Percentiles rank a stretch among this genome's conserved stretches.
These are phyloP conservation scores for Albugo candida DNA, from an alignment of 352 stramenopile genomes.

Conservation along the genomic window DNA sequence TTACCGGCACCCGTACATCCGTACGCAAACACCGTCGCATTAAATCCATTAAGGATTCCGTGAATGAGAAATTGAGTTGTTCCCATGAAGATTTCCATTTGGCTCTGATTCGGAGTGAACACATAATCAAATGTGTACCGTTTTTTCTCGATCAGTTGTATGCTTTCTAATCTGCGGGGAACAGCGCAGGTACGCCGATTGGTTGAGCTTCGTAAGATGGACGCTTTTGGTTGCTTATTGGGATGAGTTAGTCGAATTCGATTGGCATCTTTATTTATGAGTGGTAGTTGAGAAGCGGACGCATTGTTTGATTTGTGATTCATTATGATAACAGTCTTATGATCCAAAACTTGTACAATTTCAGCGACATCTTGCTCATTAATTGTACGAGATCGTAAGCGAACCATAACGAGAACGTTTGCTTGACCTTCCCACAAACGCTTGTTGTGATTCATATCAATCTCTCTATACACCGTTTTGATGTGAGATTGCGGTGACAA, in stretches of 20 bases:
- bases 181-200: too few species aligned
- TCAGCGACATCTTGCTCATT: conserved; percentile 48
- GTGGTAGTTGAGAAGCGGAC: conserved; percentile 16
- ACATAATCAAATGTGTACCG: conserved; percentile 82
- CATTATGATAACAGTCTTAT: conserved; percentile 71
- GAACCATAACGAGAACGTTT: conserved; percentile 80
- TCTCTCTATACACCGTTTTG: conserved; percentile 17
- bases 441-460: conserved; percentile 31
- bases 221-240: too few species aligned
- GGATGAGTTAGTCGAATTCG: conserved; percentile 9
- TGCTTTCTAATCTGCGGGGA: too few species aligned
- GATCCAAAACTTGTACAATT: conserved; percentile 71
- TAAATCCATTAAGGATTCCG: conserved; percentile 74
- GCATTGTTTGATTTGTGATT: conserved; percentile 14
- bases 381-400: conserved; percentile 54
- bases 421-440: conserved; percentile 75
- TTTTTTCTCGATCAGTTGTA: conserved; percentile 23
- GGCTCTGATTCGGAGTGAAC: conserved; percentile 40
- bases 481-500: background rate
- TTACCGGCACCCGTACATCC: conserved; percentile 78
- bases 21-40: conserved; percentile 84
- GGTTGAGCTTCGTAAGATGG: too few species aligned
- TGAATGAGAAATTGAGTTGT: conserved; percentile 81
- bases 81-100: conserved; percentile 67
- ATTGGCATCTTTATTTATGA: conserved; percentile 18